Evolutionary conservation across 305 asterid species (phyloP).

Genomic region (Fraxinus sp.): DNA sequence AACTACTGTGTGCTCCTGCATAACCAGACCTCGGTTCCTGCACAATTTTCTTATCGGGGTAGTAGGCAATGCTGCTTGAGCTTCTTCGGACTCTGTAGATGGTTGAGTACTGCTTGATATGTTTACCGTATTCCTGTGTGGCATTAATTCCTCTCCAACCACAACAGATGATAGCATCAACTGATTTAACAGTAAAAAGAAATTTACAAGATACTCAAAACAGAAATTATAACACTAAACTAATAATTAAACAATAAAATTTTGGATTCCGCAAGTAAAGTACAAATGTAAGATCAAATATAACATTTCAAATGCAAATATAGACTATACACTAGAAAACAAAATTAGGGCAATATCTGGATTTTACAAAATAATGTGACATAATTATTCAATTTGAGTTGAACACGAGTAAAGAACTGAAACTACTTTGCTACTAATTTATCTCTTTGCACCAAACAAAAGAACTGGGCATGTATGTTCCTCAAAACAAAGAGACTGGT

Average conservation of each 20-base stretch:
- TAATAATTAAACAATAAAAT: background rate
- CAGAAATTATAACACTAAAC: background rate
- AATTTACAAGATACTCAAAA: background rate
- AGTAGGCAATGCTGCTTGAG: slow-evolving; percentile 43
- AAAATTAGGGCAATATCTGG: background rate
- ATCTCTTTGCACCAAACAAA: background rate
- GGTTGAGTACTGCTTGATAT: slow-evolving; percentile 27
- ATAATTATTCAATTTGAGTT: background rate
- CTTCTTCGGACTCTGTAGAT: slow-evolving; percentile 31
- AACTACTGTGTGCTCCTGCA: slow-evolving; percentile 70
- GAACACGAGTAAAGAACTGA: background rate
- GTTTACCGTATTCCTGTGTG: slow-evolving; percentile 46
- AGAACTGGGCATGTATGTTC: background rate
- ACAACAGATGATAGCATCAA: slow-evolving; percentile 65
- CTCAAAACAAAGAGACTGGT: background rate
- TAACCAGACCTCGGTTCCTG: slow-evolving; percentile 82
- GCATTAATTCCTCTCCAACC: slow-evolving; percentile 84
- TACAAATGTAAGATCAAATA: background rate
- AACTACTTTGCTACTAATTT: background rate
- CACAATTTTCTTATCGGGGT: slow-evolving; percentile 86
- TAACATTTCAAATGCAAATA: background rate
- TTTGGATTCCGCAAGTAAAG: background rate
- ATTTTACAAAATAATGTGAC: background rate
- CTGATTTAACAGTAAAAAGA: slow-evolving; percentile 34
- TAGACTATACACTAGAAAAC: background rate